Conservation (phyloP, 2,329 filamentous ascomycete species). For the Botrytis fragariae region DNA sequence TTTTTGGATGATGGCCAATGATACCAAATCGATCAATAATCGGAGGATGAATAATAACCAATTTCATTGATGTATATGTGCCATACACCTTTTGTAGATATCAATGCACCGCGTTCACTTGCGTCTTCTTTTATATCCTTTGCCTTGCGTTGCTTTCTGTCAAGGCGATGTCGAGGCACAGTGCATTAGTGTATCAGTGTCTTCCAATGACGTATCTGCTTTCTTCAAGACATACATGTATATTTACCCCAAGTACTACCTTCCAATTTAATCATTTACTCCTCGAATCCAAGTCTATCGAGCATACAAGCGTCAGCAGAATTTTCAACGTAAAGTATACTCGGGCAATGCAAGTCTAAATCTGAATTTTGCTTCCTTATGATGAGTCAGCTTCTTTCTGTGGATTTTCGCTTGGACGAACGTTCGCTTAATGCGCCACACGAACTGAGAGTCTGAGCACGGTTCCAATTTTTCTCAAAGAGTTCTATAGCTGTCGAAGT, state of each 20-base stretch:
- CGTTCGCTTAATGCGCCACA: not conserved
- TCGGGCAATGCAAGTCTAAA: not conserved
- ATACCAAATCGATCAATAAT: not conserved
- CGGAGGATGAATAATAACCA: not conserved
- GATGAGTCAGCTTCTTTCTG: not conserved
- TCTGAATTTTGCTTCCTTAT: not conserved
- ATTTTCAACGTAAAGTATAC: not conserved
- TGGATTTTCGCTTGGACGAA: not conserved
- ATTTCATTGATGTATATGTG: not conserved
- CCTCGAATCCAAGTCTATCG: not conserved
- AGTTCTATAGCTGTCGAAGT: too few species aligned
- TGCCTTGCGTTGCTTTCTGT: not conserved
- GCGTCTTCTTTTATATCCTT: not conserved
- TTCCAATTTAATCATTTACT: not conserved
- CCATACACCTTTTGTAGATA: not conserved
- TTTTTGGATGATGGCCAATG: conserved; percentile 2
- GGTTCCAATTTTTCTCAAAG: not conserved
- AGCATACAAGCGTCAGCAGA: not conserved
- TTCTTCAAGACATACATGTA: not conserved
- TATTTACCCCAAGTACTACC: not conserved
- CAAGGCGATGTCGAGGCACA: not conserved
- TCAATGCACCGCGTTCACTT: not conserved
- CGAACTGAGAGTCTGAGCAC: not conserved
- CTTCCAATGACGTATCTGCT: not conserved
- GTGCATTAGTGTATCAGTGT: not conserved